Base-by-base conservation (phyloP, 768 basidiomycete genomes). In the Russula ochroleuca region DNA sequence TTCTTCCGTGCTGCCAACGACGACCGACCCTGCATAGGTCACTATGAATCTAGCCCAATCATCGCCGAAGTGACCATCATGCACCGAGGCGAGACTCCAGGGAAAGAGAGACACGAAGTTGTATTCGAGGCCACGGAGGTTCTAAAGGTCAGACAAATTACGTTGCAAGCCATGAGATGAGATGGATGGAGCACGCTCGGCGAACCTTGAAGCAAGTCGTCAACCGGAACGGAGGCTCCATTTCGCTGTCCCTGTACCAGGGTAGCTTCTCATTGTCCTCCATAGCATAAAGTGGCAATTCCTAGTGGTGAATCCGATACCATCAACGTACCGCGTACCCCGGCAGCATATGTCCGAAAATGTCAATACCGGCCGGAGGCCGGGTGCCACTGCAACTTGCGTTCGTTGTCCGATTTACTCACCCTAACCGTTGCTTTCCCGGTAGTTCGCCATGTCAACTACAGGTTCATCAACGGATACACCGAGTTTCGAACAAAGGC, bases 401-500 rank as follows among this genome's bases (percentile, higher is more conserved):
- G 45, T 14, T 9, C n/a, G 28, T 28, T 28, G 28, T 19, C 25
- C 57, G 21, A 35, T 25, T 17, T 35, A 11, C 21, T 17, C 11
- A 23, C 15, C 3, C 5, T n/a, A 11, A 35, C 57, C 41, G 2
- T 43, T 43, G 35, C 19, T 15, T 6, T 48, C 25, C 28, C n/a
- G 15, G 56, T 37, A 2, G 35, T 53, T 63, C 66, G 62, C 47
- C 50, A 56, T 63, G 67, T 52, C 66, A 25, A 35, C 58, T 40
- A n/a, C 54, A 58, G 35, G 38, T 35, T 31, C 50, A 60, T 33
- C 65, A 19, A 15, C 40, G 38, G 52, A 66, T 31, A 28, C 65
- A n/a, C 43, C 61, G 9, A 52, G 59, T 70, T 82, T 79, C 68
- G 77, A 83, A 50, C 78, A 82, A 38, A 87, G 84, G 68, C 76